A percentile compares a stretch with the other conserved stretches of the same genome.
Conservation (phyloP, 352 stramenopile species). For the Nothophytophthora sp. region DNA sequence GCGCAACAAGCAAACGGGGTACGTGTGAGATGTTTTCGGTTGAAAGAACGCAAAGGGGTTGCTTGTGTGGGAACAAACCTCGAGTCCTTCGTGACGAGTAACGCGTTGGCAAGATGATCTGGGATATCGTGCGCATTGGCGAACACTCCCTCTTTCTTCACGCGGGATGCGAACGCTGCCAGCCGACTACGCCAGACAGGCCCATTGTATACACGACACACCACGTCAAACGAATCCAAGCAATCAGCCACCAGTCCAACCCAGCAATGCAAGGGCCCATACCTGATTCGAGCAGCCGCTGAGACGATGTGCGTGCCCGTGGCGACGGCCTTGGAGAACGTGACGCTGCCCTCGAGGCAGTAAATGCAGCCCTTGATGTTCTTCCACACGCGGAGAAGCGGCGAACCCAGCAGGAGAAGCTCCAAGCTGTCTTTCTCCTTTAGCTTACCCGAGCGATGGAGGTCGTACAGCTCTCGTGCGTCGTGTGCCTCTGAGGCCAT, state of each 20-base stretch:
- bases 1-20: not conserved
- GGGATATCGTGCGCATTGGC: constrained; percentile 58
- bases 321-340: constrained; percentile 54
- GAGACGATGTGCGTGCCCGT: constrained; percentile 64
- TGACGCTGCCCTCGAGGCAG: constrained; percentile 67
- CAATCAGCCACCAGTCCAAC: not conserved
- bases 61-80: constrained; percentile 25
- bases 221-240: not conserved
- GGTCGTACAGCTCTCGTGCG: constrained; percentile 32
- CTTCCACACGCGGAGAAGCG: constrained; percentile 66
- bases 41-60: not conserved
- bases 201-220: constrained; percentile 2
- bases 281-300: constrained; percentile 51
- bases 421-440: constrained; percentile 63
- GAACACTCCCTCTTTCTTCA: constrained; percentile 51
- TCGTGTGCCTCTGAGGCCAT: constrained; percentile 43
- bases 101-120: constrained; percentile 57
- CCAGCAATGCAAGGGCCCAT: not conserved
- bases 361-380: constrained; percentile 76
- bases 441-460: constrained; percentile 32
- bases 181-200: constrained; percentile 22
- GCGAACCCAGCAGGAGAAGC: constrained; percentile 70
- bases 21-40: constrained; percentile 9
- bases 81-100: constrained; percentile 57
- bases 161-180: constrained; percentile 42